Evolutionary conservation across 257 asterid genomes (phyloP), one percentile per base, ranked within the genome.

Genomic region (Ophiorrhiza pumila): DNA sequence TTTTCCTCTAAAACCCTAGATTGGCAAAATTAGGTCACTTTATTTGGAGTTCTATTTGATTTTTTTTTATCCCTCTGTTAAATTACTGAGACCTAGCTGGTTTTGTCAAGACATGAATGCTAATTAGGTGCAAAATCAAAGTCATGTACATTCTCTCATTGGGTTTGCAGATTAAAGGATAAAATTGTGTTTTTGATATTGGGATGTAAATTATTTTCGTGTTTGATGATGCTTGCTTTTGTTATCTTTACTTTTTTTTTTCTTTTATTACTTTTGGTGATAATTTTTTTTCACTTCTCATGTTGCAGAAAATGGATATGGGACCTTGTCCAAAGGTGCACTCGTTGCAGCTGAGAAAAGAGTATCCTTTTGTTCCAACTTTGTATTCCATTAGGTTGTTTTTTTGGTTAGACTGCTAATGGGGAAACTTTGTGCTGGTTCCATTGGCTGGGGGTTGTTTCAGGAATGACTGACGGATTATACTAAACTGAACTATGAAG

Each of bases 281-380:
- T 47, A 27, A 49, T n/a, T 39, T 0, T 35, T 39, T 39, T n/a
- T 39, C 2, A 25, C 34, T 20, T 0, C 37, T 4, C 23, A 13
- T 65, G 50, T 66, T 82, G 82, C 87, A 92, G 98, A 92, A 92
- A 88, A 92, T 92, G 95, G 98, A 92, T 77, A 84, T 85, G 89
- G 98, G 98, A 31, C 96, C 96, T 5, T 92, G 98, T 85, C 96
- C 96, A 1, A 92, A 92, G 88, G 90, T 90, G 83, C 98, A 92
- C 61, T 92, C 96, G 0, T 82, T 92, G 92, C 98, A 80, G 83
- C 92, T 92, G 77, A 87, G 98, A 70, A 92, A 92, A 80, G 96
- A 90, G 98, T 92, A 92, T 92, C 98, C 95, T 86, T 80, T 63
- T 52, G 13, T 74, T 14, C 71, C 52, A 15, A 42, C 23, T 31